Percentiles rank a stretch among this genome's conserved stretches.
Evolutionary conservation across 2,329 filamentous ascomycete genomes (phyloP).

Genomic region (Phialophora macrospora): DNA sequence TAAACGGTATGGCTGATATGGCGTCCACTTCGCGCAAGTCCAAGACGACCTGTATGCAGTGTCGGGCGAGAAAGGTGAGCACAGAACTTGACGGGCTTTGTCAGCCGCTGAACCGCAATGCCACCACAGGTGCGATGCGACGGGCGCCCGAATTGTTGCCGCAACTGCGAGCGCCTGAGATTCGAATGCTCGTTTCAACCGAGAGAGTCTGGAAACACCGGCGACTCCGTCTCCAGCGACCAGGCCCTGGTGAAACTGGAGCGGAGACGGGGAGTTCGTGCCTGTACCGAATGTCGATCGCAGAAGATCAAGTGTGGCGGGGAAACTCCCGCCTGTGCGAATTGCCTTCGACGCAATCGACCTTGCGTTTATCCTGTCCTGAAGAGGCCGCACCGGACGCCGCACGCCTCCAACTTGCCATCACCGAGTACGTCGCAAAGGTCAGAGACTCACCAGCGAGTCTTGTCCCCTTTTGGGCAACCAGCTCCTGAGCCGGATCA

Average conservation of each 20-base stretch:
- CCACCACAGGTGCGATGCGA: slow-evolving; percentile 27
- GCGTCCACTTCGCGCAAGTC: slow-evolving; percentile 20
- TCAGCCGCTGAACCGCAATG: slow-evolving; percentile 12
- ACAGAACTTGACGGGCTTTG: neutral
- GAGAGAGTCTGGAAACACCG: slow-evolving; percentile 7
- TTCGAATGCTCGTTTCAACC: slow-evolving; percentile 29
- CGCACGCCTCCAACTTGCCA: slow-evolving; percentile 16
- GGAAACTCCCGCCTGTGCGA: slow-evolving; percentile 24
- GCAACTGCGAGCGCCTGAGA: slow-evolving; percentile 26
- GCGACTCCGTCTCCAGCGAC: slow-evolving; percentile 9
- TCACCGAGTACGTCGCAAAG: slow-evolving; percentile 12
- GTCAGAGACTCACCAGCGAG: slow-evolving; percentile 7
- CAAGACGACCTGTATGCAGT: slow-evolving; percentile 28
- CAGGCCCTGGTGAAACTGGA: slow-evolving; percentile 24
- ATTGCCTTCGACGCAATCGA: slow-evolving; percentile 27
- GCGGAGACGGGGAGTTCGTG: slow-evolving; percentile 23
- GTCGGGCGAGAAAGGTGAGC: slow-evolving; percentile 27
- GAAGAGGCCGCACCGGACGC: slow-evolving; percentile 22
- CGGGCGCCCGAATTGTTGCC: slow-evolving; percentile 25
- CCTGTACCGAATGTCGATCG: slow-evolving; percentile 29
- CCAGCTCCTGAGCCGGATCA: neutral
- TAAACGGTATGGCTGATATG: slow-evolving; percentile 21
- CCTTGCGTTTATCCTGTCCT: slow-evolving; percentile 23
- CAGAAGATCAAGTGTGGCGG: slow-evolving; percentile 27
- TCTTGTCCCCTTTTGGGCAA: neutral